Evolutionary conservation across 768 basidiomycete species (phyloP), one percentile per base, ranked within the genome.

Genomic region (Fistulinella prunicolor): DNA sequence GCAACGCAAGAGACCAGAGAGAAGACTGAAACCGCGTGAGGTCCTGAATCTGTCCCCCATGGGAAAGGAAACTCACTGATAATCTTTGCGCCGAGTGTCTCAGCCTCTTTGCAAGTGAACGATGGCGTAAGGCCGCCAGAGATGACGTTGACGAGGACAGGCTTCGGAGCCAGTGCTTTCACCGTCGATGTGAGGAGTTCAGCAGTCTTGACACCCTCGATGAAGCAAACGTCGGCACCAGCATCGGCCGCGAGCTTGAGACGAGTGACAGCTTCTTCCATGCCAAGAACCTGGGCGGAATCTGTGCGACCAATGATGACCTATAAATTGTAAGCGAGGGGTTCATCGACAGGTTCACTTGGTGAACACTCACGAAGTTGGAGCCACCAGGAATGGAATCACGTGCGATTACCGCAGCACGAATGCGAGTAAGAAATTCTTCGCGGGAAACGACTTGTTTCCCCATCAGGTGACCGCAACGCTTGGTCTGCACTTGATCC

Each of bases 371-470:
- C 51, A 85, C 86, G 52, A 89, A 86, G 65, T 89, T 85, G 12
- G 86, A 87, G 30, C 75, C 76, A 26, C 85, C 85, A 20, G 86
- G 86, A 46, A 89, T 82, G 9, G 82, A 73, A 59, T 89, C 85
- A 42, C 87, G 82, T 23, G 87, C 87, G 38, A 82, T 76, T 38
- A 88, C 85, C 3, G 87, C 87, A 12, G 87, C 86, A 35, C 86
- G 82, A 55, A 89, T 82, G 34, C 86, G 82, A 9, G 80, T 83
- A 23, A 86, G 42, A 53, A 85, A 85, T 59, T 86, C 87, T 59
- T 89, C 86, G 1, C 85, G 78, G 6, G 85, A 86, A 29, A 89
- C 86, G 36, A 89, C 85, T 62, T 88, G 85, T 66, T 90, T 90
- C 40, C 88, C 87, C 61, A 86, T 74, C 37, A 89, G 69, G 61